Percentiles rank a stretch among this genome's conserved stretches.
Conservation (phyloP, 805 yeast species). For the Yamadazyma tumulicola region DNA sequence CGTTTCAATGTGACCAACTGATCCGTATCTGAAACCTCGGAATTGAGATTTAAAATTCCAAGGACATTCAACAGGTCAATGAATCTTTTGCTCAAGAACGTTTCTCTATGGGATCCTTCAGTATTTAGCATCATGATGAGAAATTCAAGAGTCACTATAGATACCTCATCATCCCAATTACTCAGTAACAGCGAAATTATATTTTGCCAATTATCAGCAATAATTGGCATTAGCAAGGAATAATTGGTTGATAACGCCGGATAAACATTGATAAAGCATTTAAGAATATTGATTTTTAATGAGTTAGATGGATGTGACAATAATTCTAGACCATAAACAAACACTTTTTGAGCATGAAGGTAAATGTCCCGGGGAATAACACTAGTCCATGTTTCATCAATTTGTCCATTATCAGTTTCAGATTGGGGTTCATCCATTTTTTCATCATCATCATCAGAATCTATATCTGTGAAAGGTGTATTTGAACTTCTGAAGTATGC, state of each 20-base stretch:
- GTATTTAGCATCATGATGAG: slow-evolving; percentile 22
- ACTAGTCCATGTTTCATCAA: slow-evolving; percentile 52
- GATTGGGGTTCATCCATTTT: slow-evolving; percentile 14
- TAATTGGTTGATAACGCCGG: slow-evolving; percentile 32
- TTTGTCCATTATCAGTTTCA: slow-evolving; percentile 14
- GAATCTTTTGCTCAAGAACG: slow-evolving; percentile 46
- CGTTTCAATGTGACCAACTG: neutral
- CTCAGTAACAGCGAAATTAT: no score
- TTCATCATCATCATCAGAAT: slow-evolving; percentile 29
- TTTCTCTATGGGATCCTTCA: slow-evolving; percentile 37
- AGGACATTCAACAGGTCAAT: slow-evolving; percentile 41
- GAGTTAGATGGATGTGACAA: slow-evolving; percentile 63
- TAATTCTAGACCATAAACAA: slow-evolving; percentile 65
- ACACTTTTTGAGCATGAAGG: slow-evolving; percentile 54
- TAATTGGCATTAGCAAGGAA: slow-evolving; percentile 26
- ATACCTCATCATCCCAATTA: slow-evolving; percentile 13
- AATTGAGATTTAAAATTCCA: neutral
- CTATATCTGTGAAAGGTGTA: slow-evolving; percentile 24
- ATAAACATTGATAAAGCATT: slow-evolving; percentile 33
- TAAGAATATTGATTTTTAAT: slow-evolving; percentile 55
- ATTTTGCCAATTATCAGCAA: slow-evolving; percentile 33
- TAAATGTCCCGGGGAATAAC: slow-evolving; percentile 63
- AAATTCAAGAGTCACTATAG: slow-evolving; percentile 25
- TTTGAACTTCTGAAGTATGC: slow-evolving; percentile 41
- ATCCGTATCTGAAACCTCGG: neutral